phyloP scores from a whole-genome alignment of 805 yeast species.

The Ogataea thermomethanolica region DNA sequence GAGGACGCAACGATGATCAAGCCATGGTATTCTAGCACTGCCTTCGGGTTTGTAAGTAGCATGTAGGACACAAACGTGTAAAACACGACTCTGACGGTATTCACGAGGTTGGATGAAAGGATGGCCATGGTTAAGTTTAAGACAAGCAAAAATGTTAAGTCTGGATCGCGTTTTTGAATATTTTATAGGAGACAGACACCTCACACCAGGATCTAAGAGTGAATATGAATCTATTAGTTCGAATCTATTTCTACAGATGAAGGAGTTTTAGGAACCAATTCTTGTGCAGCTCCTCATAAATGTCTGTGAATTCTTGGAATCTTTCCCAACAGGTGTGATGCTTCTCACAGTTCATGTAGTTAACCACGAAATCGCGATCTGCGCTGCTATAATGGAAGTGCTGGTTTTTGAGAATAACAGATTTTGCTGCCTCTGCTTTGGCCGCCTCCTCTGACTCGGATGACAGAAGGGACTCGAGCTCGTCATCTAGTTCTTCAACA shows the following conservation, averaged over 20 bases:
- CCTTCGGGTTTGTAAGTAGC: constrained; percentile 23
- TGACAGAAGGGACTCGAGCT: constrained; percentile 20
- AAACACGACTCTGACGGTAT: constrained; percentile 21
- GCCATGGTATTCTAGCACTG: constrained; percentile 30
- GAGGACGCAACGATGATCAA: constrained; percentile 28
- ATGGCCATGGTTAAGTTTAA: constrained; percentile 24
- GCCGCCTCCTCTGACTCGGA: constrained; percentile 10
- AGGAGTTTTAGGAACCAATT: constrained; percentile 30
- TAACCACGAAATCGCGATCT: constrained; percentile 37
- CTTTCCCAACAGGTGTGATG: constrained; percentile 39
- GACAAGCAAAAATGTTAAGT: background rate
- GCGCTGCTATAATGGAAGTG: constrained; percentile 36
- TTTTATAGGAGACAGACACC: constrained; percentile 1
- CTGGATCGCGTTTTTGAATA: constrained; percentile 4
- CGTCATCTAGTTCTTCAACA: constrained; percentile 27
- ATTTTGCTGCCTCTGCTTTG: constrained; percentile 10
- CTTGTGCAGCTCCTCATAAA: constrained; percentile 33
- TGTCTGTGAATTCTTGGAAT: constrained; percentile 34
- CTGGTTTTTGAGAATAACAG: constrained; percentile 19
- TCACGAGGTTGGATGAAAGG: constrained; percentile 25
- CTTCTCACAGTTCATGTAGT: constrained; percentile 39
- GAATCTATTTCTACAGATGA: constrained; percentile 8
- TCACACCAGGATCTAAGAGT: background rate
- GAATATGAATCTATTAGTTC: background rate
- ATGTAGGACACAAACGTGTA: constrained; percentile 23